Evolutionary conservation across 1,284 basidiomycete species (phyloP), one percentile per base, ranked within the genome.

Genomic region (Sporisorium scitamineum): DNA sequence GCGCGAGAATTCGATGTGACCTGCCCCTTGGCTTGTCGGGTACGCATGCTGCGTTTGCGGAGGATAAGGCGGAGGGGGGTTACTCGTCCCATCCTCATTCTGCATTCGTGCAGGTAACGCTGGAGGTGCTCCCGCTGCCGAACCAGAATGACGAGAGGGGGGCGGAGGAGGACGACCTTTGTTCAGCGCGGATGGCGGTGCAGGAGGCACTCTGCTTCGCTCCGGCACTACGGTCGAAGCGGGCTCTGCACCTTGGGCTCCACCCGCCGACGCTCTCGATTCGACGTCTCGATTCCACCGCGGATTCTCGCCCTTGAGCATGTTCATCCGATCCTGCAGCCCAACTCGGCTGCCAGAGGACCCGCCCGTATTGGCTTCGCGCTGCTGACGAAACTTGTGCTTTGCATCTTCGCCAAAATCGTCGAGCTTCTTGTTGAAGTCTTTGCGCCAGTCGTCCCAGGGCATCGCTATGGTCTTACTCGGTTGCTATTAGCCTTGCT

Each of bases 391-490:
- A 20, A 64, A 39, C 54, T 78, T 78, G 29, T 50, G 44, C 64
- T 54, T 74, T 5, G 70, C 70, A 70, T 70, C 65, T 20, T 78
- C 76, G 13, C 76, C 76, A 32, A 76, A 74, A 41, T 63, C 52
- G 48, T 78, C 76, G 7, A 78, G 67, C 71, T 71, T 78, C 59
- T 78, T 68, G 69, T 76, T 76, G 47, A 76, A 76, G 37, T 71
- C 55, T 32, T 76, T 76, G 5, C 74, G 68, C 65, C 61, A 68
- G 26, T 71, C 69, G 59, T 76, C 74, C 58, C 50, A 62, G 42
- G 62, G 62, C 72, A 75, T 75, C 18, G 14, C 51, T n/a, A 22
- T 13, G 24, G 27, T 14, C 26, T 27, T 22, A 14, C 8, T 31
- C 48, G n/a, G 26, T 20, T 24, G 44, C 44, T 24, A 22, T 5